Base-by-base conservation (phyloP, 2,329 filamentous ascomycete genomes). In the Tolypocladium sp. region DNA sequence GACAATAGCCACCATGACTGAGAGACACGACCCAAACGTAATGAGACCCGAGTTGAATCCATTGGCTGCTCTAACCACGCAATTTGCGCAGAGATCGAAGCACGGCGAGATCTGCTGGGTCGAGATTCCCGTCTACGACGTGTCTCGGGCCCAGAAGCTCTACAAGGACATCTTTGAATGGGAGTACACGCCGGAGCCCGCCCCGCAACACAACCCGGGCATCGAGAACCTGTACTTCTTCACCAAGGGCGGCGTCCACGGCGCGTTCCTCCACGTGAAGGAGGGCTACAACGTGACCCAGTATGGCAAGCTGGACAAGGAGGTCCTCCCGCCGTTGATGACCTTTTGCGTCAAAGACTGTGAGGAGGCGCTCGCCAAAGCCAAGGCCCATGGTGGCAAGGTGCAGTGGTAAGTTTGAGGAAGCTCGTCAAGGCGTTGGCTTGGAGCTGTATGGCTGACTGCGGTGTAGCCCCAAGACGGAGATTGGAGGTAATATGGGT, bases 41-140 rank as follows among this genome's bases (percentile, higher is more conserved):
- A 33, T 33, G 17, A n/a, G 25, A n/a, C 30, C 17, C 10, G 13
- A 17, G 2, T n/a, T 20, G 8, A n/a, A 12, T 9, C 49, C 30
- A 2, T 13, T 35, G 13, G 30, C 6, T 20, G 5, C 13, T 27
- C 53, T 40, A 4, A 40, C 20, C 33, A 22, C 58, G 33, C 30
- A 41, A 10, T 25, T 8, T 13, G 22, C 27, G 13, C 20, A 17
- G n/a, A 44, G 44, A 27, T 52, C 22, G 27, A 41, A 35, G 22
- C 59, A 67, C 49, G 73, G 73, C 60, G 67, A 74, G 56, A 69
- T 74, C 55, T 73, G 68, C 64, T 77, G 73, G 72, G 69, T 73
- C 53, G 71, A 77, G 58, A 63, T 77, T 17, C 73, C 74, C n/a
- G 70, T 72, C 56, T 65, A 61, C 35, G 67, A 75, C 61, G 59